Evolutionary conservation across 2,329 filamentous ascomycete genomes (phyloP).

Genomic region (Aureobasidium melanogenum): DNA sequence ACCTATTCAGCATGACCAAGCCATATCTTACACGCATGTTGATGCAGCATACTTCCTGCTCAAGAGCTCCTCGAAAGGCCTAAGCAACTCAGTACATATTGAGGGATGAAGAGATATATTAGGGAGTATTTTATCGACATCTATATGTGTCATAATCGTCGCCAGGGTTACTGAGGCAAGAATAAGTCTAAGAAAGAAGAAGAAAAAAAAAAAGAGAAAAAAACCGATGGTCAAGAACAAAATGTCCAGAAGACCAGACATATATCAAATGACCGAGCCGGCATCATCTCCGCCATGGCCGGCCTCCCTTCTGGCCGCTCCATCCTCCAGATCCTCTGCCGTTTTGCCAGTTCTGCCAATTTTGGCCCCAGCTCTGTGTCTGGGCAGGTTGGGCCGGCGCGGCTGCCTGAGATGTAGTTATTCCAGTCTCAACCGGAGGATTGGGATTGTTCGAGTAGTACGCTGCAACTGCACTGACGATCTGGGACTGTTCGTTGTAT

Average conservation of each 20-base stretch:
- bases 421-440: background rate
- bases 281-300: background rate
- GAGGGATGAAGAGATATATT: background rate
- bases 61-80: background rate
- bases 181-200: background rate
- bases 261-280: background rate
- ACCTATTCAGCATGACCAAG: background rate
- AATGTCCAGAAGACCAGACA: background rate
- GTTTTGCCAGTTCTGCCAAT: background rate
- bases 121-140: background rate
- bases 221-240: background rate
- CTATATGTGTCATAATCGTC: background rate
- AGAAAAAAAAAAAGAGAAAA: background rate
- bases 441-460: slow-evolving; percentile 4
- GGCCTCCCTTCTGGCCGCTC: background rate
- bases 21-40: background rate
- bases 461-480: background rate
- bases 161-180: background rate
- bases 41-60: background rate
- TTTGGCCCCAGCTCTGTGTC: background rate
- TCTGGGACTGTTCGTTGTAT: slow-evolving; percentile 6
- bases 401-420: background rate
- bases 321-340: background rate
- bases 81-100: background rate
- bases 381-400: background rate